Conservation (phyloP, 352 stramenopile genomes). For the Phytophthora pistaciae region DNA sequence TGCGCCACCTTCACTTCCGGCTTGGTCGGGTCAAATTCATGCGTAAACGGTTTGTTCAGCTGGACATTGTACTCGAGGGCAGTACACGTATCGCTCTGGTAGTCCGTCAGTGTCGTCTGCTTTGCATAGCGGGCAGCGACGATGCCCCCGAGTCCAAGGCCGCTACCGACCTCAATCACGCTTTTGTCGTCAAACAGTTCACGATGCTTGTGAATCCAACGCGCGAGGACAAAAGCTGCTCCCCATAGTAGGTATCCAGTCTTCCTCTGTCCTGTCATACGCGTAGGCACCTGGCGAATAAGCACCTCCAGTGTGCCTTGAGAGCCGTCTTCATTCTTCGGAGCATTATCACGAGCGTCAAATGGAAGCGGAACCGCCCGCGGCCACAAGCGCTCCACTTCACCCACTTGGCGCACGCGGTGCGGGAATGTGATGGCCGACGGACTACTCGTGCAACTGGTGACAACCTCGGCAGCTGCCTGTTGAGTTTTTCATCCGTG, state of each 20-base stretch:
- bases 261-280: slow-evolving; percentile 89
- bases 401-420: slow-evolving; percentile 67
- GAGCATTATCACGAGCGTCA: slow-evolving; percentile 59
- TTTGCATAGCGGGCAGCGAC: slow-evolving; percentile 74
- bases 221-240: slow-evolving; percentile 79
- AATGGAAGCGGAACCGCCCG: slow-evolving; percentile 64
- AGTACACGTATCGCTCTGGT: slow-evolving; percentile 83
- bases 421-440: slow-evolving; percentile 77
- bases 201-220: slow-evolving; percentile 84
- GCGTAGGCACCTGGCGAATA: slow-evolving; percentile 81
- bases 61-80: slow-evolving; percentile 84
- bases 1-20: slow-evolving; percentile 60
- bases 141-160: slow-evolving; percentile 83
- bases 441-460: slow-evolving; percentile 67
- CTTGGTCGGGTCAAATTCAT: slow-evolving; percentile 66
- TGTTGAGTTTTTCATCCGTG: slow-evolving; percentile 24
- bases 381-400: slow-evolving; percentile 63
- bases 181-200: slow-evolving; percentile 76
- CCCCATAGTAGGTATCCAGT: slow-evolving; percentile 89
- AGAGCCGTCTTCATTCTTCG: slow-evolving; percentile 27
- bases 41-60: slow-evolving; percentile 79
- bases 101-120: slow-evolving; percentile 80
- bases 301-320: slow-evolving; percentile 59
- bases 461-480: slow-evolving; percentile 73
- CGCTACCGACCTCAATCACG: slow-evolving; percentile 86